A percentile compares a stretch with the other conserved stretches of the same genome.
These are phyloP conservation scores for Bassia scoparia DNA, from an alignment of 148 eudicot species.

Conservation along the genomic window DNA sequence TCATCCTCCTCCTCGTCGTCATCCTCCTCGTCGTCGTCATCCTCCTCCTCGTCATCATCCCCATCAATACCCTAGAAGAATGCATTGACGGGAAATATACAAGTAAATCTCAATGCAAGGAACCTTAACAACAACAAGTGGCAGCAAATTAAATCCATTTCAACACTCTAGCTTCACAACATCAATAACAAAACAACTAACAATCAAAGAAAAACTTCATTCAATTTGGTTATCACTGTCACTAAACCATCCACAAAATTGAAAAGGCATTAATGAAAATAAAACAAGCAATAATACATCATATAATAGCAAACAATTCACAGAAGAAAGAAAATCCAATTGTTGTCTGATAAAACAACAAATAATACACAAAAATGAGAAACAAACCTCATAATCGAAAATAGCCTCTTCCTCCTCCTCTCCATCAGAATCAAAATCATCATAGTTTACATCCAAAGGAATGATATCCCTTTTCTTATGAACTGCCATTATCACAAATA, in stretches of 20 bases:
- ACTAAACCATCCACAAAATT: too few species aligned
- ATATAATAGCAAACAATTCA: neutral
- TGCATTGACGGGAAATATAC: neutral
- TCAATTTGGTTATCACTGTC: too few species aligned
- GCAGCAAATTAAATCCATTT: neutral
- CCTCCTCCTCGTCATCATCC: slow-evolving; percentile 40
- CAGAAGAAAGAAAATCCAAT: too few species aligned
- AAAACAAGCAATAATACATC: too few species aligned
- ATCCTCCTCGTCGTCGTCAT: too few species aligned
- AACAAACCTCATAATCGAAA: slow-evolving; percentile 62
- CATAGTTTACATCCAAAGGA: slow-evolving; percentile 64
- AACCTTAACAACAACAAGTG: neutral
- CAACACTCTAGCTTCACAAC: too few species aligned
- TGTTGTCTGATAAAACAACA: neutral
- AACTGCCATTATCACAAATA: slow-evolving; percentile 42
- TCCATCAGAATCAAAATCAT: slow-evolving; percentile 55
- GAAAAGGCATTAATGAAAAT: too few species aligned
- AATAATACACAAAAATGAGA: neutral
- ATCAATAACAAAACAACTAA: neutral
- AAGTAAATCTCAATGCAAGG: slow-evolving; percentile 8
- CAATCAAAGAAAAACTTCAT: neutral
- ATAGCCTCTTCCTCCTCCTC: slow-evolving; percentile 62
- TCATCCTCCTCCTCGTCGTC: slow-evolving; percentile 42
- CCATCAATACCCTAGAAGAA: slow-evolving; percentile 45
- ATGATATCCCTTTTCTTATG: slow-evolving; percentile 87